Evolutionary conservation across 2,329 filamentous ascomycete species (phyloP), one percentile per base, ranked within the genome.

Genomic region (Pseudogymnoascus sp.): DNA sequence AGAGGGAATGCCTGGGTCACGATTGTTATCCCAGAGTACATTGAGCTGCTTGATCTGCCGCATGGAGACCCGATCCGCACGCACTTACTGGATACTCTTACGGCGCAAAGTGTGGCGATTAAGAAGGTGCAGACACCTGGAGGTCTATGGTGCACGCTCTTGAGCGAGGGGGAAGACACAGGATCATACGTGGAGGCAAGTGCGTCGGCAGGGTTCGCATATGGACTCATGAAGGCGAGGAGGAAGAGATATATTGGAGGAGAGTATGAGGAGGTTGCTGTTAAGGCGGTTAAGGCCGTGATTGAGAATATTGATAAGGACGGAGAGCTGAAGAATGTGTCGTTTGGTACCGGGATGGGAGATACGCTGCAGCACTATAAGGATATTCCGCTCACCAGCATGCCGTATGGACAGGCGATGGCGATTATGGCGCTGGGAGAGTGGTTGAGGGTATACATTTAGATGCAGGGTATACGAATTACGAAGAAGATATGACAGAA

Each of bases 361-460:
- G 77, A 82, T 64, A 79, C 80, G 61, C 71, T 91, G 68, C 82
- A 91, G 73, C 86, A 90, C 71, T 92, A 92, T 69, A 86, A 87
- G 71, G 81, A 89, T 63, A 91, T 92, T 61, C 79, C 84, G 1
- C 73, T 85, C 63, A 92, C 89, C 2, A 86, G 85, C 66, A 92
- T 92, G 89, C 89, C 88, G 5, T 92, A 92, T 67, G 89, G 89
- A 0, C 89, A 92, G 71, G 86, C 88, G 0, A 91, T 92, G 88
- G 88, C 86, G 0, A 90, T 91, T 63, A 90, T 92, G 84, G 84
- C 86, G 0, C 71, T 92, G 64, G 87, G 86, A 0, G 89, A 92
- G 73, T 88, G 86, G 66, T 69, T 89, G 71, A 77, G 86, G 55
- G 79, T 78, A 30, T 86, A 81, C 62, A 73, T 80, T 52, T 52